Evolutionary conservation across 331 rosid species (phyloP).

Genomic region (Ulmus americana): DNA sequence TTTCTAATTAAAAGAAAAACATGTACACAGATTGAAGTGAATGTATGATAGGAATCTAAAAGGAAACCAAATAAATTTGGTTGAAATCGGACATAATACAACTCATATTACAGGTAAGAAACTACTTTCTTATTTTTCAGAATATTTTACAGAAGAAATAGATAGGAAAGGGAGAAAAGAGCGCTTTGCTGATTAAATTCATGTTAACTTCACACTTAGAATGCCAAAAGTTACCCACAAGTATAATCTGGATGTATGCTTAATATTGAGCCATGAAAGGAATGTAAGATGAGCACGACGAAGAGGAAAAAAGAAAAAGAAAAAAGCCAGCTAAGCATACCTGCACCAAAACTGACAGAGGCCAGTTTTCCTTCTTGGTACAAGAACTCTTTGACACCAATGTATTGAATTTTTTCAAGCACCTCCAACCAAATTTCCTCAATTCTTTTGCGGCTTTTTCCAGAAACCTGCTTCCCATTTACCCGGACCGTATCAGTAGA

Average conservation of each 20-base stretch:
- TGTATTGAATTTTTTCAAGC: slow-evolving; percentile 61
- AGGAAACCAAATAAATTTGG: no score
- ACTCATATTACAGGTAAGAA: no score
- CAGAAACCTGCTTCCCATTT: slow-evolving; percentile 42
- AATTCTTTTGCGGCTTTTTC: slow-evolving; percentile 42
- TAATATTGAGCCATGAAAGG: neutral
- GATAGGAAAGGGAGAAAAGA: neutral
- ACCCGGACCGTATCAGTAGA: slow-evolving; percentile 34
- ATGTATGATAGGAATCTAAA: no score
- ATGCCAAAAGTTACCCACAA: neutral
- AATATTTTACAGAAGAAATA: no score
- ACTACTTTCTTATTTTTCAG: no score
- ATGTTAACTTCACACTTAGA: neutral
- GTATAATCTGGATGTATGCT: slow-evolving; percentile 5
- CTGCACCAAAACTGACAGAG: slow-evolving; percentile 84
- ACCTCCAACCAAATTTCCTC: slow-evolving; percentile 90
- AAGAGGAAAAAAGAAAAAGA: neutral
- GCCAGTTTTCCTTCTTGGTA: slow-evolving; percentile 74
- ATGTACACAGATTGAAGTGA: no score
- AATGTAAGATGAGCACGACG: neutral
- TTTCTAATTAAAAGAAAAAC: no score
- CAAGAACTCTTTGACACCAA: slow-evolving; percentile 68
- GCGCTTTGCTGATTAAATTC: neutral
- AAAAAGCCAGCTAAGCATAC: slow-evolving; percentile 28
- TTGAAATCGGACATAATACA: no score